These are phyloP conservation scores for Exobasidium cylindrosporum DNA, from an alignment of 1,284 basidiomycete genomes.

Conservation along the genomic window DNA sequence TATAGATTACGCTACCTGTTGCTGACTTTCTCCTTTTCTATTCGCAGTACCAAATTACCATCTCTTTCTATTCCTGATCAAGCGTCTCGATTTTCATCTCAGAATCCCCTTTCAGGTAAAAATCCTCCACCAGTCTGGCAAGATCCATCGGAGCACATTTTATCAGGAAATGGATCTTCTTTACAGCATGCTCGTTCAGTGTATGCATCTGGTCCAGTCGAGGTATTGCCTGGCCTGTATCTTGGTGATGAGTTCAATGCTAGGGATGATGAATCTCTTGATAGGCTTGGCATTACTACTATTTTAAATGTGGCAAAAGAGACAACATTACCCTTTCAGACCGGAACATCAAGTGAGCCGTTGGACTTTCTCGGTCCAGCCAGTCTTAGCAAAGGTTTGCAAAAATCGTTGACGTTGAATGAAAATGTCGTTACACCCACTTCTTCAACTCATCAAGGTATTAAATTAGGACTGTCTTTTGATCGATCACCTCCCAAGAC, in stretches of 20 bases:
- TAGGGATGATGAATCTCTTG: slow-evolving; percentile 69
- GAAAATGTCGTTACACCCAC: slow-evolving; percentile 3
- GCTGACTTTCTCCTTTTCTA: background rate
- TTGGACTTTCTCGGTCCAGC: background rate
- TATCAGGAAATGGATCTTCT: slow-evolving; percentile 46
- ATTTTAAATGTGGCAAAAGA: slow-evolving; percentile 89
- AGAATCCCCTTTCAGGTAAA: slow-evolving; percentile 14
- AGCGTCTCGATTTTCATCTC: background rate
- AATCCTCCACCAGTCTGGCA: slow-evolving; percentile 37
- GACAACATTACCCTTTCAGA: slow-evolving; percentile 33
- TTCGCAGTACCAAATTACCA: background rate
- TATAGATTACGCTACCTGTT: too few species aligned
- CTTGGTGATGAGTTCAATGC: slow-evolving; percentile 92
- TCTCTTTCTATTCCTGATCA: background rate
- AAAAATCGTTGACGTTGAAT: background rate
- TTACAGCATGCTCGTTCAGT: slow-evolving; percentile 46
- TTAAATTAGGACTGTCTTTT: background rate
- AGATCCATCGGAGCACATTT: slow-evolving; percentile 47
- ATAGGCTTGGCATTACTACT: slow-evolving; percentile 71
- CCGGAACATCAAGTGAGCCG: background rate
- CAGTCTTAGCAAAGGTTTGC: background rate
- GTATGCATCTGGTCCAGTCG: slow-evolving; percentile 80
- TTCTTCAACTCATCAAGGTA: background rate
- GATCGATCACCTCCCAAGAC: background rate
- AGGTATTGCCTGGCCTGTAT: slow-evolving; percentile 85